phyloP scores from a whole-genome alignment of 1,284 basidiomycete species.

The Lignosus rhinocerotis region DNA sequence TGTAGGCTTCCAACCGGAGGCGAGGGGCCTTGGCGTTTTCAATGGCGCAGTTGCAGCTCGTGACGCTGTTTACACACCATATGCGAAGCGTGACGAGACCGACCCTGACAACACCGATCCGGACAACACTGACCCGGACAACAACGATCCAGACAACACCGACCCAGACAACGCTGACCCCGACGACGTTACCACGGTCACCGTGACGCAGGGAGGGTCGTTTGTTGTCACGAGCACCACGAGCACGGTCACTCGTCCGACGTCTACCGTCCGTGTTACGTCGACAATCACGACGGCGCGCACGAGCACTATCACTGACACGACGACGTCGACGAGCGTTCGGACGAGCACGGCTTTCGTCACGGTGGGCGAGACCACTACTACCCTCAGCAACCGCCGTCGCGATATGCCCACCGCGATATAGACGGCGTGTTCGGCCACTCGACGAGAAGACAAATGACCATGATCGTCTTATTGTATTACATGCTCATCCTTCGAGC shows the following conservation, averaged over 20 bases:
- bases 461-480: too few species aligned
- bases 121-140: too few species aligned
- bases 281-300: background rate
- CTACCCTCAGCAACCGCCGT: background rate
- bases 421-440: background rate
- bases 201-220: background rate
- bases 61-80: too few species aligned
- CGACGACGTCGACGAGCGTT: background rate
- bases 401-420: background rate
- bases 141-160: too few species aligned
- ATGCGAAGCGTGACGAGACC: too few species aligned
- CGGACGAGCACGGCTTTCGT: background rate
- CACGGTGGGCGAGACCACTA: background rate
- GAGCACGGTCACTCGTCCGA: background rate
- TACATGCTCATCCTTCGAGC: too few species aligned
- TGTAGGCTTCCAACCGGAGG: too few species aligned
- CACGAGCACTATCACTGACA: background rate
- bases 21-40: too few species aligned
- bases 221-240: background rate
- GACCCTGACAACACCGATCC: too few species aligned
- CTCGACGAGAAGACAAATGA: too few species aligned
- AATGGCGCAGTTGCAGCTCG: too few species aligned
- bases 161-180: too few species aligned
- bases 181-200: background rate
- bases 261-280: background rate